Base-by-base conservation (phyloP, 169 alveolate species). In the Fabrea salina region DNA sequence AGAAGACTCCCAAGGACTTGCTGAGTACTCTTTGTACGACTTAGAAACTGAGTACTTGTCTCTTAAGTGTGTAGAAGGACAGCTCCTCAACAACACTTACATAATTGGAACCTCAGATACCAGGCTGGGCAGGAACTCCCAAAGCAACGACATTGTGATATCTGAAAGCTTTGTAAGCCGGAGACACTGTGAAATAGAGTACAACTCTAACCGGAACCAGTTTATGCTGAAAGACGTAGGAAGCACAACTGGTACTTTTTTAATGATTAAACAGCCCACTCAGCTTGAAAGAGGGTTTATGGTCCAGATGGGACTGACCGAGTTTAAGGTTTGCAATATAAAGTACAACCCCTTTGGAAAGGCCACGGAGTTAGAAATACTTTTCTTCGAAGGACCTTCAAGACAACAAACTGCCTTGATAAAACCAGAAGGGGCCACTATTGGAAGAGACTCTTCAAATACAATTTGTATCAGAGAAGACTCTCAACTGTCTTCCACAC, bases 41-140 rank as follows among this genome's bases (percentile, higher is more conserved):
- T n/a, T n/a, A n/a, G n/a, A n/a, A n/a, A n/a, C n/a, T n/a, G n/a
- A n/a, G n/a, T n/a, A n/a, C n/a, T n/a, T n/a, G n/a, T n/a, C n/a
- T n/a, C n/a, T n/a, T n/a, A 44, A 44, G 37, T 86, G 82, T 39
- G 91, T 86, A n/a, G 91, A 86, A 71, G 91, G 91, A 0, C 66
- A 80, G 47, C 86, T 82, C 6, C 39, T 77, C 6, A 76, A 86
- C 74, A 86, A 82, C 35, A 84, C 76, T 1, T 86, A 58, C 61
- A 49, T 82, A 8, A 64, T 86, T 25, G 86, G 88, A 2, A 80
- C 53, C 16, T 40, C 49, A n/a, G 91, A 88, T 30, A 86, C 88
- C 5, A 47, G 83, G 8, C 75, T 86, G 16, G 91, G 91, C 13
- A 25, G 91, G 11, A 84, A 86, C 53, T 75, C 86, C 27, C 86